Base-by-base conservation (phyloP, 768 basidiomycete genomes). In the Punctularia strigosozonata region DNA sequence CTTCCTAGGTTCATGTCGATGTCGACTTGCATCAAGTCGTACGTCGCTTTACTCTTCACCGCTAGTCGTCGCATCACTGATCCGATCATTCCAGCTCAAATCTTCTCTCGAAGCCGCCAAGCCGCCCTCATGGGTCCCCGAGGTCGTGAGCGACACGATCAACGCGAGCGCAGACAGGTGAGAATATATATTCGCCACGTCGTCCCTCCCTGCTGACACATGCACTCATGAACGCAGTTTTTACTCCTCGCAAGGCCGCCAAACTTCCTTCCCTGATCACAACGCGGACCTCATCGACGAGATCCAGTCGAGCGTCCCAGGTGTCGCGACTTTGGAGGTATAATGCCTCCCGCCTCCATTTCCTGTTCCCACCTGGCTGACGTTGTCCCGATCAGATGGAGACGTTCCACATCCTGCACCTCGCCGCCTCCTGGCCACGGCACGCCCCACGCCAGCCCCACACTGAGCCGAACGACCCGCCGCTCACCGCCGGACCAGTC, bases 111-210 rank as follows among this genome's bases (percentile, higher is more conserved):
- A n/a, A n/a, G n/a, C n/a, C n/a, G n/a, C n/a, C n/a, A n/a, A n/a
- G n/a, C n/a, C n/a, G n/a, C n/a, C n/a, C n/a, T n/a, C n/a, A n/a
- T n/a, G n/a, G n/a, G n/a, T n/a, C n/a, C n/a, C n/a, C n/a, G n/a
- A n/a, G n/a, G n/a, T n/a, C n/a, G n/a, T n/a, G n/a, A n/a, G n/a
- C n/a, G 44, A 65, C 38, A 49, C 64, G 17, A 63, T 78, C 23
- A 88, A 87, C 48, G 85, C 84, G n/a, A 83, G 81, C 37, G 76
- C 84, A 28, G 86, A 89, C 57, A 85, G 82, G 80, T 80, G 49
- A 37, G 53, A 36, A 14, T 14, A 34, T 31, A 21, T 32, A 36
- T 15, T 13, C 38, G 37, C 44, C 41, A 44, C 40, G 40, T 42
- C n/a, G 24, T 3, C 22, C 25, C 41, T 40, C 25, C 35, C 41